phyloP scores from a whole-genome alignment of 129 eudicot species.

The Helianthus tuberosus region DNA sequence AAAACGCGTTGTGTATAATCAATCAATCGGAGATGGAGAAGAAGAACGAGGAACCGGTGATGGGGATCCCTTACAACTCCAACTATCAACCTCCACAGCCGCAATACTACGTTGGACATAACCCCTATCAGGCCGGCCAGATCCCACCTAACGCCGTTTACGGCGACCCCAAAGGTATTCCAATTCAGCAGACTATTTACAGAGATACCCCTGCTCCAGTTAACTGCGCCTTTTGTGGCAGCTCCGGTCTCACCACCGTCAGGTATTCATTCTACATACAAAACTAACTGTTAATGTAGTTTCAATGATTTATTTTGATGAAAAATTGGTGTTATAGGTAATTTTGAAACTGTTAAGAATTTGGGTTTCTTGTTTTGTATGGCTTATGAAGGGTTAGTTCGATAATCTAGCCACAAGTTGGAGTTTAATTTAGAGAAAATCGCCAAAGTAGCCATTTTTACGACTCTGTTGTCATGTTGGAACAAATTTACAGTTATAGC shows the following conservation, averaged over 20 bases:
- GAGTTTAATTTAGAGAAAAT: neutral
- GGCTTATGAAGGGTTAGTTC: constrained; percentile 18
- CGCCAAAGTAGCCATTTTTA: neutral
- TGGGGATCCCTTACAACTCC: constrained; percentile 72
- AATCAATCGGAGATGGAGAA: constrained; percentile 25
- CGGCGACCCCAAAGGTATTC: constrained; percentile 87
- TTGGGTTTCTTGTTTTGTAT: constrained; percentile 2
- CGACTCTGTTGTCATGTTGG: neutral
- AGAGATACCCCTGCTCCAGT: constrained; percentile 96
- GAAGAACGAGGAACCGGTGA: constrained; percentile 58
- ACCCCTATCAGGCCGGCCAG: constrained; percentile 62
- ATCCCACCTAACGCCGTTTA: constrained; percentile 77
- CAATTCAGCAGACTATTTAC: constrained; percentile 82
- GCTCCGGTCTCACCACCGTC: constrained; percentile 67
- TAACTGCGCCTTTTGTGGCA: constrained; percentile 68
- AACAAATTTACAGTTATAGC: neutral
- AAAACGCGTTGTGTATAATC: constrained; percentile 12
- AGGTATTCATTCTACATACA: constrained; percentile 38
- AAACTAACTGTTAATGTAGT: neutral
- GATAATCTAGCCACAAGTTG: neutral
- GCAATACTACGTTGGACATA: constrained; percentile 20
- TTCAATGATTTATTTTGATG: neutral
- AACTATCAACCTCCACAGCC: constrained; percentile 29
- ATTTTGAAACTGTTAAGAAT: neutral
- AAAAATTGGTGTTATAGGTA: no score